phyloP scores from a whole-genome alignment of 139 green algal species.

The Coelastrella sp. region DNA sequence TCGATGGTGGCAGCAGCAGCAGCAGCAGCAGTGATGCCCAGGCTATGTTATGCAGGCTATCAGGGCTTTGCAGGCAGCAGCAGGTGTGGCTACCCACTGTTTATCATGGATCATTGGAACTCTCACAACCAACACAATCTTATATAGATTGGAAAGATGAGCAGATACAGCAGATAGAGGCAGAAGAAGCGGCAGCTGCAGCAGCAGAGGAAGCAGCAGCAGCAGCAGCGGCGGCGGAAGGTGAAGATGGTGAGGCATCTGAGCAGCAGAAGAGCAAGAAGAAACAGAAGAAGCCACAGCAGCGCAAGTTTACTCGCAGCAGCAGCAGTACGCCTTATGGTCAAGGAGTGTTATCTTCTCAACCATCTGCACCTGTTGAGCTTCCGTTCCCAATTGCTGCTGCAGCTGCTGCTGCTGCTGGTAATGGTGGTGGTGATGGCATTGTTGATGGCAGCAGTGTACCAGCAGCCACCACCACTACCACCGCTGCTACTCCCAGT shows the following conservation, averaged over 20 bases:
- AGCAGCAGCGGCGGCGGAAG: too few relatives aligned
- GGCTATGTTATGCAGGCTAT: slow-evolving; percentile 2
- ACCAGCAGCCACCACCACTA: background rate
- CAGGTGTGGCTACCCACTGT: slow-evolving; percentile 36
- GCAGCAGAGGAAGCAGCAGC: background rate
- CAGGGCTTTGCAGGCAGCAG: slow-evolving; percentile 16
- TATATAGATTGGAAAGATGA: background rate
- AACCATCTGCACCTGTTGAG: background rate
- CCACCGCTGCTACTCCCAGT: background rate
- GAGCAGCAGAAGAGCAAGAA: slow-evolving; percentile 22
- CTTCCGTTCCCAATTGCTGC: background rate
- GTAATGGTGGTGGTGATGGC: background rate
- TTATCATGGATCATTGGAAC: background rate
- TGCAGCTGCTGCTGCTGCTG: background rate
- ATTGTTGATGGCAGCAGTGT: background rate
- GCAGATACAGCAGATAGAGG: slow-evolving; percentile 11
- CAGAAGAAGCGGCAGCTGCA: background rate
- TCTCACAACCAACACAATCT: background rate
- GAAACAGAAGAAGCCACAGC: background rate
- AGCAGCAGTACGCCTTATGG: background rate
- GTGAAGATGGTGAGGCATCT: background rate
- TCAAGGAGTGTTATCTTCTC: background rate
- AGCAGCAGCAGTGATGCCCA: background rate
- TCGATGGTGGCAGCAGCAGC: background rate
- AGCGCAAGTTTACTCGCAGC: background rate